Percentiles rank a stretch among this genome's conserved stretches.
phyloP scores from a whole-genome alignment of 1,284 basidiomycete species.

The Chondrostereum purpureum region DNA sequence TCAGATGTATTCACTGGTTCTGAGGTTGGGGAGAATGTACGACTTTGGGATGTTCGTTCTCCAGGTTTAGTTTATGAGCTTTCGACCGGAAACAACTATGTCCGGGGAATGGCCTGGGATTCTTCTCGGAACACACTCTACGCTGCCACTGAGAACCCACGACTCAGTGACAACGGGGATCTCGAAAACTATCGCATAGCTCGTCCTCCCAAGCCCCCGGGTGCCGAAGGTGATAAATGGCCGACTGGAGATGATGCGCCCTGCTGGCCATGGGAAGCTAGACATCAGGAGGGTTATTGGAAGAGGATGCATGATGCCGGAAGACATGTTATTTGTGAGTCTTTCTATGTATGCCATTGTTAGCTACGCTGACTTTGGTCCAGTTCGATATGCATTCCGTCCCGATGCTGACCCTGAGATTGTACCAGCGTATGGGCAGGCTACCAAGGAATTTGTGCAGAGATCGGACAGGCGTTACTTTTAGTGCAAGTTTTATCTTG shows the following conservation, averaged over 20 bases:
- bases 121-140: neutral
- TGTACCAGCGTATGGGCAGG: no score
- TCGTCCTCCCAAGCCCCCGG: neutral
- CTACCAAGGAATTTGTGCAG: no score
- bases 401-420: neutral
- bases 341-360: neutral
- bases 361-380: neutral
- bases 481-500: no score
- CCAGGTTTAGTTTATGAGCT: constrained; percentile 1
- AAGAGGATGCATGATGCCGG: neutral
- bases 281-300: neutral
- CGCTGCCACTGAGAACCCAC: neutral
- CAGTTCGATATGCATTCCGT: neutral
- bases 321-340: neutral
- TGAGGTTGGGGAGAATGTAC: neutral
- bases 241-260: neutral
- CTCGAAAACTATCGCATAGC: neutral
- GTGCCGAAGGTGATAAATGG: neutral
- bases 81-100: neutral
- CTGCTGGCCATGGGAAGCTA: neutral
- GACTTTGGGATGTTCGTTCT: constrained; percentile 1
- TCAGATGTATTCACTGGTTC: constrained; percentile 2
- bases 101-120: neutral
- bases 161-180: constrained; percentile 6
- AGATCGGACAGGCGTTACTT: no score